Percentiles rank a stretch among this genome's conserved stretches.
Conservation (phyloP, 495 filamentous ascomycete genomes). For the Friedmanniomyces endolithicus region DNA sequence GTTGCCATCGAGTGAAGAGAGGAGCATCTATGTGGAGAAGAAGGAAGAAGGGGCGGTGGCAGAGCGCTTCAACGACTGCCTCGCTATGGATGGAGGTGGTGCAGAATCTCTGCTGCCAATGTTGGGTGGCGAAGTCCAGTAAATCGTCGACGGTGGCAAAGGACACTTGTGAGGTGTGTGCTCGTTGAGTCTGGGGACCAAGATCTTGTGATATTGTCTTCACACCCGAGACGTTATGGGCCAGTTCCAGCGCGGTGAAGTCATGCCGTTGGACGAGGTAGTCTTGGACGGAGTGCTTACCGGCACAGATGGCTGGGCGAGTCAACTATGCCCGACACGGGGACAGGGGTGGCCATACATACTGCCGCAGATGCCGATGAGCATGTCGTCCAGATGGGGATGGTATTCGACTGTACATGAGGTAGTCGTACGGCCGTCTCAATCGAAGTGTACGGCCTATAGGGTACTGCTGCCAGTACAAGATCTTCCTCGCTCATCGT, state of each 20-base stretch:
- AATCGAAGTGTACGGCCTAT: too few relatives aligned
- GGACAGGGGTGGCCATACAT: conserved; percentile 26
- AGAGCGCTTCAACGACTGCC: conserved; percentile 53
- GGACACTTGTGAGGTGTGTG: conserved; percentile 17
- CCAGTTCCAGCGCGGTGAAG: conserved; percentile 50
- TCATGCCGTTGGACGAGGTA: conserved; percentile 67
- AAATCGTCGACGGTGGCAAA: conserved; percentile 53
- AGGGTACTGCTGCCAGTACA: too few relatives aligned
- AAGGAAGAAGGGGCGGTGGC: conserved; percentile 79
- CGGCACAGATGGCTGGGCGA: conserved; percentile 66
- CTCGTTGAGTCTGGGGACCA: conserved; percentile 15
- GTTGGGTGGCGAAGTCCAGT: conserved; percentile 70
- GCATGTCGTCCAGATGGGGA: conserved; percentile 45
- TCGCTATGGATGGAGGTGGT: conserved; percentile 68
- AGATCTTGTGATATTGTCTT: conserved; percentile 23
- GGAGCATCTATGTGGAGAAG: conserved; percentile 87
- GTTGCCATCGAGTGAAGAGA: conserved; percentile 65
- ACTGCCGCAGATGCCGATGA: conserved; percentile 90
- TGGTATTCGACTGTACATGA: too few relatives aligned
- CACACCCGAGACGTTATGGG: conserved; percentile 16
- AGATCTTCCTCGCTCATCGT: too few relatives aligned
- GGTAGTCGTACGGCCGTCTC: too few relatives aligned
- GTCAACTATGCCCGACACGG: conserved; percentile 8
- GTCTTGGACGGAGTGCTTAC: conserved; percentile 72
- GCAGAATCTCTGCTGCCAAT: conserved; percentile 73